Base-by-base conservation (phyloP, 2,329 filamentous ascomycete species). In the Talaromyces sp. region DNA sequence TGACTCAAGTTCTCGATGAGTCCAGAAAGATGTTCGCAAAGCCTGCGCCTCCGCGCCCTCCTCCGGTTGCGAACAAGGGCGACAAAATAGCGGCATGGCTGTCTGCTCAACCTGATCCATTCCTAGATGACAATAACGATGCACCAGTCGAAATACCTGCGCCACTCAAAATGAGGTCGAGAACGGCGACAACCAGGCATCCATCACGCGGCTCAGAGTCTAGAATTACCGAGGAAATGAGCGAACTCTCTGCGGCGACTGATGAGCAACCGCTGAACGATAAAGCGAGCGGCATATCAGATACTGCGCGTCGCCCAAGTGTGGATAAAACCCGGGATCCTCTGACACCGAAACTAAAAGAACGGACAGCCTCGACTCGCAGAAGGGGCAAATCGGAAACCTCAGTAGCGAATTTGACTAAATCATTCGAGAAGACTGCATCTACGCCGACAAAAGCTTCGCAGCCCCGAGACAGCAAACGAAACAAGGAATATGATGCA, bases 51-150 rank as follows among this genome's bases (percentile, higher is more conserved):
- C 77, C 78, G 23, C 74, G 77, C 11, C 71, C 71, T n/a, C 65
- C 67, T 9, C 69, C 68, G 28, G 57, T 58, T 21, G 44, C 48
- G 16, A 69, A 69, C 21, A 80, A 80, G 52, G 76, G 81, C 14
- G 79, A 80, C 59, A 84, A 84, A 55, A 82, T 88, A 28, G 83
- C 88, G 72, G 83, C 84, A 56, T 88, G 86, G 86, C 79, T 88
- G 5, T 81, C 81, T 2, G 77, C 77, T 59, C 85, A 83, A 2
- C 78, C 81, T 8, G 83, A 86, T 71, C 82, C 83, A 2, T 84
- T 86, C 63, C 64, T 80, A 55, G 81, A 83, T n/a, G 70, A 70
- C 16, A 67, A 71, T 35, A 81, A 83, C n/a, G 71, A 71, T 23
- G 68, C 70, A 23, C 67, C 69, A 3, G 74, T 71, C 48, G 76